Evolutionary conservation across 139 green algal genomes (phyloP), one percentile per base, ranked within the genome.

Genomic region (Closterium sp.): DNA sequence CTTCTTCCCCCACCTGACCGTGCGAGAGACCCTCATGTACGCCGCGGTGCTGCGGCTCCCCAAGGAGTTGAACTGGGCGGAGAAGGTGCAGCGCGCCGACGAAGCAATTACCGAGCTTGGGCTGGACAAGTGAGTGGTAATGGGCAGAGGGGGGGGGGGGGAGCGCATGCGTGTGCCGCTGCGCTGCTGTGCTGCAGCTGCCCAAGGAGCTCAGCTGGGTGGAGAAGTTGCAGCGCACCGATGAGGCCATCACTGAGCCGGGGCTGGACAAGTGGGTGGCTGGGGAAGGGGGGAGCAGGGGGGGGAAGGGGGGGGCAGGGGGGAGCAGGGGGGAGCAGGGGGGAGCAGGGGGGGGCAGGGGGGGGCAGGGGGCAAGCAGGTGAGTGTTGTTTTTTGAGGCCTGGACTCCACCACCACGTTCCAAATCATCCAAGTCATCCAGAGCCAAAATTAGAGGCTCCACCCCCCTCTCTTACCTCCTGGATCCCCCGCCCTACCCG

Each of bases 1-100:
- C 4, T 89, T 97, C 28, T 96, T 96, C n/a, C 23, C 33, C 28
- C 94, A 94, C 35, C 88, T 97, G 43, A 97, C 95, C 0, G 93
- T 95, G 2, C 28, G 90, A 7, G 93, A 95, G 89, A 95, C 93
- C 0, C 93, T 95, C n/a, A 34, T 87, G 89, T 90, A 94, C 1
- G 81, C 85, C 0, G 93, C 93, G 7, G 28, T 76, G 43, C 87
- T 95, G 76, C 85, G 90, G 1, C 92, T 94, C 3, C 92, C 92
- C 12, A 89, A 33, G 23, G 23, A 91, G 12, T n/a, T 93, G 64
- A 89, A 21, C 64, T 34, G 91, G 10, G 34, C 28, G 33, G 19
- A 95, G 84, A 95, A 95, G 92, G 32, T 86, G 81, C 7, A 64
- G n/a, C 86, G 66, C 0, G 92, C 91, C 0, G 92, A 94, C 12